These are phyloP conservation scores for Artemisia princeps DNA, from an alignment of 140 eudicot genomes.

Conservation along the genomic window DNA sequence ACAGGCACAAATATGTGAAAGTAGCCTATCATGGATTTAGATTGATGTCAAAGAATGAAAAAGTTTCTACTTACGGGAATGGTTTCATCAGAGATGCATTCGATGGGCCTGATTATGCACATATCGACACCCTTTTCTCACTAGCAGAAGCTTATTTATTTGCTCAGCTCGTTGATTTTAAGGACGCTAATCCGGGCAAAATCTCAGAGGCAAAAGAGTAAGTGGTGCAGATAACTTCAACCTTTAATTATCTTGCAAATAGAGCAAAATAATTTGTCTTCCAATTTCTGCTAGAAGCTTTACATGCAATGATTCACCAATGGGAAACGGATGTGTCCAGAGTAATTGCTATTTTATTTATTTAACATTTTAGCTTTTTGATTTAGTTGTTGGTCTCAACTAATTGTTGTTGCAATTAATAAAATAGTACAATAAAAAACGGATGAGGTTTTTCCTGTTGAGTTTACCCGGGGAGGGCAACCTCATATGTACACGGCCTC, in stretches of 20 bases:
- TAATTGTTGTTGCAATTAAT: no score
- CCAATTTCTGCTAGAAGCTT: neutral
- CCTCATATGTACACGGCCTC: no score
- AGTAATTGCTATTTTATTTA: neutral
- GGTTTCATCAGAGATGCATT: conserved; percentile 62
- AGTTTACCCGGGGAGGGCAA: no score
- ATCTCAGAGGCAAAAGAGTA: conserved; percentile 62
- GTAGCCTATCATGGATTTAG: conserved; percentile 88
- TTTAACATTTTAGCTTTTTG: conserved; percentile 1
- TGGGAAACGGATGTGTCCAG: neutral
- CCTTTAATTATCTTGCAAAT: conserved; percentile 18
- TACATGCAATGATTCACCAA: neutral
- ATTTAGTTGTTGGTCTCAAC: neutral
- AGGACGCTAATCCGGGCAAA: conserved; percentile 67
- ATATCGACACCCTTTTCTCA: conserved; percentile 81
- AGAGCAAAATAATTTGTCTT: neutral
- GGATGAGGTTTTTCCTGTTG: no score
- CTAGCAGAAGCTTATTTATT: conserved; percentile 88
- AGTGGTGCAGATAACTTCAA: conserved; percentile 34
- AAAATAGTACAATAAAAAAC: no score
- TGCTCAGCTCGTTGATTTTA: conserved; percentile 90
- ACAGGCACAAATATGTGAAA: conserved; percentile 88
- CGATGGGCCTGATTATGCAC: conserved; percentile 90
- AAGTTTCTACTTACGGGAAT: conserved; percentile 70
- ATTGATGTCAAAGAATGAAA: conserved; percentile 66